Evolutionary conservation across 805 yeast species (phyloP), one percentile per base, ranked within the genome.

Genomic region (Spencermartinsiella europaea): DNA sequence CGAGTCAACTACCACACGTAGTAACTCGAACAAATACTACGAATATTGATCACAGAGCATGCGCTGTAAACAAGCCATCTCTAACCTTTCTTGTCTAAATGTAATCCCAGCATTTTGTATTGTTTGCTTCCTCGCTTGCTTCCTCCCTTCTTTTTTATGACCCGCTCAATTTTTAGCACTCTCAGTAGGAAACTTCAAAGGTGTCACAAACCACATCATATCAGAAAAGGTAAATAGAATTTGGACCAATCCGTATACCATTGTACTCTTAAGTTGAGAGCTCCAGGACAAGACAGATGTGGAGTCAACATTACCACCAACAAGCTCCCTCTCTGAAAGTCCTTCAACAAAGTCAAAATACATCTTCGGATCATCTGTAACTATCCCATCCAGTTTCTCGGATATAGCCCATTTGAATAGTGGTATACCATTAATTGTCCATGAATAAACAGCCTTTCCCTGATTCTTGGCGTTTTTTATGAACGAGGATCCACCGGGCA

Each of bases 341-440:
- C 38, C 21, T 7, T 37, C 19, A 20, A 53, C 36, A 14, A 51
- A 34, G 27, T 46, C 46, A 21, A 34, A 5, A 39, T 45, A 52
- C 25, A 27, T 21, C 31, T 50, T 53, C 2, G 54, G 55, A 17
- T 62, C 59, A 50, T 73, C 77, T 5, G 76, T 71, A 50, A 73
- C 59, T 19, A 73, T 65, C 4, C 74, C 74, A 46, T 67, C 66
- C 3, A 71, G 55, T 3, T 62, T 56, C 2, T 65, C 57, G 0
- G 60, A 54, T 12, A 64, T 58, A 3, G 73, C 71, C 57, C 67
- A 59, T 35, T 64, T 54, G 66, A 72, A 69, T 14, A 61, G 59
- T 19, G 58, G 61, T 17, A 60, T 56, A 3, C 62, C 44, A 46
- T 79, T 79, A 15, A 76, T 66, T 1, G 83, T 79, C 84, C 84